phyloP scores from a whole-genome alignment of 2,329 filamentous ascomycete genomes.

The Seiridium unicorne region DNA sequence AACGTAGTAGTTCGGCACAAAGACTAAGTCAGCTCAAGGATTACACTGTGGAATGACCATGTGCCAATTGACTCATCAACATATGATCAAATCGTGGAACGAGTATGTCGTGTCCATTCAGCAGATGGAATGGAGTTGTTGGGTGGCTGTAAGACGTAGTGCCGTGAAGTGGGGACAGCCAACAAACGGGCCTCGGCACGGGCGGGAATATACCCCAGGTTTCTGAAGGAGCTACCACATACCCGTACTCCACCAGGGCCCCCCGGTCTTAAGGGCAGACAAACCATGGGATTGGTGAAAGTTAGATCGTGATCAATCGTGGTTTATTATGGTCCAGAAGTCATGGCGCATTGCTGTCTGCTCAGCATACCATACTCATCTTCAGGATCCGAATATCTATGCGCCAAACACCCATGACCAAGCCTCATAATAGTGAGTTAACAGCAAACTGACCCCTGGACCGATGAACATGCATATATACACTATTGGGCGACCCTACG shows the following conservation, averaged over 20 bases:
- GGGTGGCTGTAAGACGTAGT: neutral
- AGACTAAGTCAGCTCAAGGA: no score
- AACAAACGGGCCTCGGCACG: neutral
- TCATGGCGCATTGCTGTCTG: neutral
- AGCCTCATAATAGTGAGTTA: neutral
- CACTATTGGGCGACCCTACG: neutral
- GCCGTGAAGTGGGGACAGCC: neutral
- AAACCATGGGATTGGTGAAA: neutral
- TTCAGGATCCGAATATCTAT: neutral
- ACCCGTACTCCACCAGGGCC: neutral
- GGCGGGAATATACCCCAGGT: neutral
- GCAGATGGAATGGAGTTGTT: no score
- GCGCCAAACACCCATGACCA: neutral
- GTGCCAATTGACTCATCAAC: no score
- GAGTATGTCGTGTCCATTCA: no score
- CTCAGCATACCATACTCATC: neutral
- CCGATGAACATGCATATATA: neutral
- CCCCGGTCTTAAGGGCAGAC: neutral
- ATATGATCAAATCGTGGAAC: no score
- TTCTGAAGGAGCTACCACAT: neutral
- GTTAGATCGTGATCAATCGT: no score
- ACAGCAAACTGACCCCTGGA: conserved; percentile 12
- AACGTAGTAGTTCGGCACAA: no score
- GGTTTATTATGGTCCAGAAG: no score
- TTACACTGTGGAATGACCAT: no score